Conservation (phyloP, 192 early-diverging fungal genomes). For the Coemansia furcata region DNA sequence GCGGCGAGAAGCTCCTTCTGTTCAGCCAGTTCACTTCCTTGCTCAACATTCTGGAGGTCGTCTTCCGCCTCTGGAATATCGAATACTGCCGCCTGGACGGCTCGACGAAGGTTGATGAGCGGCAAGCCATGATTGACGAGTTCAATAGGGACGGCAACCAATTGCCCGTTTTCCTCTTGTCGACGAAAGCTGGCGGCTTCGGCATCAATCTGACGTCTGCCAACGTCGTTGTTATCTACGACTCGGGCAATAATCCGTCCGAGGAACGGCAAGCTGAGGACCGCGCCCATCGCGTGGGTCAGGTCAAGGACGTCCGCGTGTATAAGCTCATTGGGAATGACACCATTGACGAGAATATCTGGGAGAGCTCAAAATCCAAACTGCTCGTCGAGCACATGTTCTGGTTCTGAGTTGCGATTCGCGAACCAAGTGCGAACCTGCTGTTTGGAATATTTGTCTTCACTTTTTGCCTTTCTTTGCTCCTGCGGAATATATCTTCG, state of each 20-base stretch:
- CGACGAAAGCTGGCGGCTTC: slow-evolving; percentile 79
- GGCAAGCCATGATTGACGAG: slow-evolving; percentile 75
- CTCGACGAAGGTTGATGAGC: slow-evolving; percentile 61
- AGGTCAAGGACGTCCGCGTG: slow-evolving; percentile 75
- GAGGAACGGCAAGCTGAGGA: slow-evolving; percentile 84
- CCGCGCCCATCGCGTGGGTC: slow-evolving; percentile 85
- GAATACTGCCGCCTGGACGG: slow-evolving; percentile 64
- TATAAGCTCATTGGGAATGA: slow-evolving; percentile 64
- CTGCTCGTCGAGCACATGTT: slow-evolving; percentile 47
- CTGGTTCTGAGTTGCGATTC: slow-evolving; percentile 17
- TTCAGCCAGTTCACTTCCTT: slow-evolving; percentile 87
- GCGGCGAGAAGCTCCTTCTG: slow-evolving; percentile 60
- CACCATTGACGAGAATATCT: slow-evolving; percentile 63
- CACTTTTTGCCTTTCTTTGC: not conserved
- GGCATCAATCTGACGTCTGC: slow-evolving; percentile 80
- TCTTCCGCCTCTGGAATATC: slow-evolving; percentile 50
- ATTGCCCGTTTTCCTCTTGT: slow-evolving; percentile 67
- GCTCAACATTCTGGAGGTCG: slow-evolving; percentile 79
- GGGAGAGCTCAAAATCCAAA: slow-evolving; percentile 40
- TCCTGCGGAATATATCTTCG: no score
- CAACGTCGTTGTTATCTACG: slow-evolving; percentile 74
- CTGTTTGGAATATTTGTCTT: not conserved
- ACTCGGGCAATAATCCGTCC: slow-evolving; percentile 86
- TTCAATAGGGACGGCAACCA: slow-evolving; percentile 58
- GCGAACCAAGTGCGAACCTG: not conserved